Evolutionary conservation across 2,329 filamentous ascomycete genomes (phyloP).

Genomic region (Colletotrichum theobromicola): DNA sequence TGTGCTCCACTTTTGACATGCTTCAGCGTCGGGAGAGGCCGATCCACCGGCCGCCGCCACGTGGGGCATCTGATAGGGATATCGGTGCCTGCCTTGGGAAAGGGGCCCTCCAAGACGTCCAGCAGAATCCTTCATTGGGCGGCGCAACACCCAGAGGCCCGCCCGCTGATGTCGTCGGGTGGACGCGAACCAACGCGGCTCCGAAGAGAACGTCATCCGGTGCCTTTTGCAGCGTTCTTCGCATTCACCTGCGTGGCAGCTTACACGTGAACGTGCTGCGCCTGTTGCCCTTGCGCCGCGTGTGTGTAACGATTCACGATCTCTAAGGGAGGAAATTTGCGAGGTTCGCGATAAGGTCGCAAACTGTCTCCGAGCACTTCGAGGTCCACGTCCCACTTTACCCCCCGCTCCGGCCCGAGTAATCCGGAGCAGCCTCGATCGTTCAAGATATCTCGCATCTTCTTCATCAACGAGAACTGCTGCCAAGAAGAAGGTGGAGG

Average conservation of each 20-base stretch:
- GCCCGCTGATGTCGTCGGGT: not conserved
- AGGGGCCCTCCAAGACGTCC: not conserved
- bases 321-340: not conserved
- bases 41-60: not conserved
- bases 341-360: not conserved
- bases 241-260: not conserved
- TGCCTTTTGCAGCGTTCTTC: not conserved
- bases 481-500: not conserved
- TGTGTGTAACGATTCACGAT: not conserved
- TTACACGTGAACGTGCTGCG: not conserved
- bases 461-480: not conserved
- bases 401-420: not conserved
- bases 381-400: not conserved
- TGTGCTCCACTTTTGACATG: not conserved
- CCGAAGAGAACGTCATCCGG: not conserved
- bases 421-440: not conserved
- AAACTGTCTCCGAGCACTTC: not conserved
- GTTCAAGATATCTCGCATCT: not conserved
- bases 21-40: not conserved
- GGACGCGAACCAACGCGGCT: not conserved
- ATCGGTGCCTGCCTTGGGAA: not conserved
- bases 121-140: not conserved
- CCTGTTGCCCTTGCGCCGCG: not conserved
- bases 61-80: conserved; percentile 5
- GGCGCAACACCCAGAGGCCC: not conserved